phyloP scores from a whole-genome alignment of 352 stramenopile genomes.

The Pythium biforme region DNA sequence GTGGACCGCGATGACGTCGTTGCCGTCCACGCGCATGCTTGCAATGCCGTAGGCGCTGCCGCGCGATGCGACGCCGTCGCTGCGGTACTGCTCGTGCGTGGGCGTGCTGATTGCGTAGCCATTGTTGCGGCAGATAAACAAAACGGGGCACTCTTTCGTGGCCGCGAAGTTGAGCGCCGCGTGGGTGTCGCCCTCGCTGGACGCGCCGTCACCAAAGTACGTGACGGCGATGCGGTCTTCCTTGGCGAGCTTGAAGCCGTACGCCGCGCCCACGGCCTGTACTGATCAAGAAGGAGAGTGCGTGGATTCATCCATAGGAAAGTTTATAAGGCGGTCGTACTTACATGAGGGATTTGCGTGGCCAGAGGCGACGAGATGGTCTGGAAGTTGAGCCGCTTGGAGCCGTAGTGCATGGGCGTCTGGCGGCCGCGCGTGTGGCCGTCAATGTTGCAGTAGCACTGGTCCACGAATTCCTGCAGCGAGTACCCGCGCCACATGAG shows the following conservation, averaged over 20 bases:
- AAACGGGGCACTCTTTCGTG: slow-evolving; percentile 93
- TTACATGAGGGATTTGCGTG: slow-evolving; percentile 95
- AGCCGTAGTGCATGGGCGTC: slow-evolving; percentile 99
- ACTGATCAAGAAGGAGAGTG: too few relatives aligned
- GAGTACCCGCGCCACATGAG: slow-evolving; percentile 99
- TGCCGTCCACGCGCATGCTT: slow-evolving; percentile 97
- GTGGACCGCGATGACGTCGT: slow-evolving; percentile 96
- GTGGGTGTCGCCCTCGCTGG: slow-evolving; percentile 97
- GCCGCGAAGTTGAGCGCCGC: slow-evolving; percentile 96
- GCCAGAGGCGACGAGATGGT: slow-evolving; percentile 97
- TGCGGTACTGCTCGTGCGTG: slow-evolving; percentile 94
- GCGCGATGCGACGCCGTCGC: slow-evolving; percentile 95
- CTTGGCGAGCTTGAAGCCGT: slow-evolving; percentile 94
- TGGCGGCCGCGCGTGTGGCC: slow-evolving; percentile 96
- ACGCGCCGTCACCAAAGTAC: slow-evolving; percentile 98
- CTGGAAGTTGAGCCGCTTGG: slow-evolving; percentile 94
- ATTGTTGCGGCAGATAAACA: slow-evolving; percentile 99
- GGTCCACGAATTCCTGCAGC: slow-evolving; percentile 95
- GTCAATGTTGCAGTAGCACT: slow-evolving; percentile 95
- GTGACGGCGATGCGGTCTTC: slow-evolving; percentile 90
- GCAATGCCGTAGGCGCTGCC: slow-evolving; percentile 96
- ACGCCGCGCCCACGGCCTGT: slow-evolving; percentile 94
- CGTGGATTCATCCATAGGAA: too few relatives aligned
- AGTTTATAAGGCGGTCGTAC: background rate
- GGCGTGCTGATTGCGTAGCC: slow-evolving; percentile 98